Percentiles rank a stretch among this genome's conserved stretches.
Conservation (phyloP, 257 asterid genomes). For the Petunia axillaris region DNA sequence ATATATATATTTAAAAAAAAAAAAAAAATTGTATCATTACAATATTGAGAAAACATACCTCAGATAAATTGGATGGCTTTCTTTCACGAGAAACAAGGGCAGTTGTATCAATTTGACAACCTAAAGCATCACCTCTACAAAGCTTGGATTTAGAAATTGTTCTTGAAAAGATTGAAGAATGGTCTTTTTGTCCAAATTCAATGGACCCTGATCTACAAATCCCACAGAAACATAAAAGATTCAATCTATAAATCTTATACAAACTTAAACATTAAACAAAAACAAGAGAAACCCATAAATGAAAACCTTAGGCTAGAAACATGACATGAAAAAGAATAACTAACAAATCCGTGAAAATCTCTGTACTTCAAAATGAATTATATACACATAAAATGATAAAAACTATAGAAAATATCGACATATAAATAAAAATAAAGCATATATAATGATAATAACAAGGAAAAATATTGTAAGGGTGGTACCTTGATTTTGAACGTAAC, state of each 20-base stretch:
- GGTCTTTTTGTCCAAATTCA: conserved; percentile 53
- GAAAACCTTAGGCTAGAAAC: conserved; percentile 8
- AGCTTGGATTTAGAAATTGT: conserved; percentile 48
- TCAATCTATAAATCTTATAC: background rate
- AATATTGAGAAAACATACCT: conserved; percentile 37
- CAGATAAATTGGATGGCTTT: conserved; percentile 44
- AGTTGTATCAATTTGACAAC: conserved; percentile 39
- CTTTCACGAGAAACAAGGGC: conserved; percentile 50
- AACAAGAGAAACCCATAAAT: background rate
- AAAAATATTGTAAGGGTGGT: background rate
- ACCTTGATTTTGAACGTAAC: conserved; percentile 32
- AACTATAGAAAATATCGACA: conserved; percentile 2
- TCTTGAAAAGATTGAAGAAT: conserved; percentile 53
- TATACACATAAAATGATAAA: background rate
- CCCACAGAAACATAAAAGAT: conserved; percentile 16
- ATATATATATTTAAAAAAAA: background rate
- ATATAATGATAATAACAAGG: conserved; percentile 22
- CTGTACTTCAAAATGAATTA: background rate
- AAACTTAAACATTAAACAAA: background rate
- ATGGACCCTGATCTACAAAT: conserved; percentile 59
- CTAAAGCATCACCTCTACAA: conserved; percentile 29
- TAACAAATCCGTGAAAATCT: conserved; percentile 15
- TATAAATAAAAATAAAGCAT: background rate
- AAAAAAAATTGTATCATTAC: background rate
- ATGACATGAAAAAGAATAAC: background rate